Base-by-base conservation (phyloP, 495 filamentous ascomycete genomes). In the Penicillium mononematosum region DNA sequence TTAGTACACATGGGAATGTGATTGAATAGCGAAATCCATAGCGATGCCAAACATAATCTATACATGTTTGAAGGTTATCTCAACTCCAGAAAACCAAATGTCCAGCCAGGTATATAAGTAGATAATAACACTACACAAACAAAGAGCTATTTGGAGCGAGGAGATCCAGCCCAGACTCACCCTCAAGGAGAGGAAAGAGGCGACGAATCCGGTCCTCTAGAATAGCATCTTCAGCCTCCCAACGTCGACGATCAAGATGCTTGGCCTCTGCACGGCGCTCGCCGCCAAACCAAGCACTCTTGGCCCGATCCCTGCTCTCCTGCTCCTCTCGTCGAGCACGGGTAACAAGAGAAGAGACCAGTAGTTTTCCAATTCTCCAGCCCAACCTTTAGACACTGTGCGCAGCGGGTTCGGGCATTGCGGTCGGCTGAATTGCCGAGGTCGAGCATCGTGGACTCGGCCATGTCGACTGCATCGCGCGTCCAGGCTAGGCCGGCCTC, bases 401-500 rank as follows among this genome's bases (percentile, higher is more conserved):
- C 78, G 63, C 90, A 94, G 42, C 74, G 80, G 38, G 74, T 74
- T 54, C 80, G 79, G 1, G 77, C 75, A 7, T 41, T 55, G 5
- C 47, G 51, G 50, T 71, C 60, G 0, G 82, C 78, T 47, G 83
- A 70, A 16, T 75, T 61, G 27, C 58, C 56, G 27, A 73, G 66
- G 7, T 67, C 64, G n/a, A 65, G 55, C 36, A 83, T 68, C 19
- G 75, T 74, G 32, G 74, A 66, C 55, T 88, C 85, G 17, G 85
- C 81, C 22, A 81, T 69, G 62, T 92, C 88, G 50, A 92, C 89
- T 29, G 88, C 89, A 56, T 93, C 88, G 52, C 89, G 85, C 11
- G 88, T 94, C 92, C 92, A 96, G 51, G 82, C 81, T 9, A 97
- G 78, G 1, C 90, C 92, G 52, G 85, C 81, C 43, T 87, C 82